Evolutionary conservation across 1,284 basidiomycete genomes (phyloP), one percentile per base, ranked within the genome.

Genomic region (Ceratobasidium sp.): DNA sequence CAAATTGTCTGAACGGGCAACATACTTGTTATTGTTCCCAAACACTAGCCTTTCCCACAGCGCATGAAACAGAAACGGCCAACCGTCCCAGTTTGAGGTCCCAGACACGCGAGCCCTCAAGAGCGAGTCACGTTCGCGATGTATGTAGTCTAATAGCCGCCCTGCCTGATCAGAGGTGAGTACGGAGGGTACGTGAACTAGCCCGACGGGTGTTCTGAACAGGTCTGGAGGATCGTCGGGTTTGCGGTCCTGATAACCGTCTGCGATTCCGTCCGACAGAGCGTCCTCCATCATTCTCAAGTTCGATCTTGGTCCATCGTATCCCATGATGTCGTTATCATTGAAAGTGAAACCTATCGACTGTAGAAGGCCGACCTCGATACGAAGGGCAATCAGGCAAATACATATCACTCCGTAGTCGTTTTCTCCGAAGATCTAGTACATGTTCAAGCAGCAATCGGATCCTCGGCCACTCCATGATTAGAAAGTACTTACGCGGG

Each of bases 361-460:
- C 39, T 39, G 4, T 2, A 61, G 33, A 18, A 61, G 26, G 18
- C 7, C 18, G 26, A 61, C 58, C 58, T 61, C 23, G 26, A 61
- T 10, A 9, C 58, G 39, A 33, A 28, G 26, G 39, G 39, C 58
- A 15, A 61, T 26, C 3, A 61, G 23, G 15, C 58, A 39, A 61
- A 61, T 61, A 18, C 58, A 61, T 28, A 33, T 26, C 3, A 61
- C 39, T 33, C 58, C 58, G 15, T 61, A 61, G 26, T 61, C 58
- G 26, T 49, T 18, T 49, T 49, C 46, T 13, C 18, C 46, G 46
- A 49, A 49, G 10, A 49, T 49, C 46, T 49, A 49, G 46, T 7
- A 49, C 33, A 33, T 4, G 33, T 33, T 33, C 33, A 33, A 33
- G 33, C 33, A 33, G 33, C 33, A 33, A 33, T 33, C 33, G 33